Evolutionary conservation across 805 yeast species (phyloP), one percentile per base, ranked within the genome.

Genomic region (Yamadazyma sp.): DNA sequence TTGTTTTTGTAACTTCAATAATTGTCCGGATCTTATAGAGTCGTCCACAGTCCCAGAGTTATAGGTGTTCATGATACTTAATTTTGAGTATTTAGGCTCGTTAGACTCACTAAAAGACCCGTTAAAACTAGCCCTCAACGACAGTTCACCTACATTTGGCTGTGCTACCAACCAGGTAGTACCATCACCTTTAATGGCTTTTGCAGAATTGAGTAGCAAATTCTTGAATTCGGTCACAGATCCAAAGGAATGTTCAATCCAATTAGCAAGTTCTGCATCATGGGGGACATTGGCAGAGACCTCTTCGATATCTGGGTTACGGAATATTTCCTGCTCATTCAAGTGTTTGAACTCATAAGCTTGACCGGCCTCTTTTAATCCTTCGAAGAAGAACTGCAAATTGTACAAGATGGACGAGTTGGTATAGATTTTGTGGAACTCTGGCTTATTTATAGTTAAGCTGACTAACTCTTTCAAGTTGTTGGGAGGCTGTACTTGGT

Each of bases 141-240:
- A 47, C 27, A 46, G 46, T 35, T 63, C 64, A 14, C 63, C 49
- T 40, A 55, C 50, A 30, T 57, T 57, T 11, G 58, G 70, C 60
- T 70, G 71, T 41, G 91, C 95, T 15, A 89, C 82, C 13, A 93
- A 67, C 93, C 97, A 93, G 8, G 90, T 84, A 61, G 74, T 80
- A 3, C 99, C 99, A 59, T 87, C 91, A 35, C 98, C 97, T 44
- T 82, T 78, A 44, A 88, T 76, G 3, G 83, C 74, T 34, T 70
- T 62, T 8, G 91, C 87, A 1, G 93, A 79, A 41, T 77, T 75
- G 41, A 85, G 54, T 29, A 93, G 60, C 32, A 86, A 71, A 1
- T 84, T 77, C 49, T 84, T 74, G 56, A 93, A 82, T 56, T 88
- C 95, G 11, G 73, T 77, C 7, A 87, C 45, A 0, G 90, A 79